Percentiles rank a stretch among this genome's conserved stretches.
Conservation (phyloP, 2,329 filamentous ascomycete species). For the Clonostachys sp. region DNA sequence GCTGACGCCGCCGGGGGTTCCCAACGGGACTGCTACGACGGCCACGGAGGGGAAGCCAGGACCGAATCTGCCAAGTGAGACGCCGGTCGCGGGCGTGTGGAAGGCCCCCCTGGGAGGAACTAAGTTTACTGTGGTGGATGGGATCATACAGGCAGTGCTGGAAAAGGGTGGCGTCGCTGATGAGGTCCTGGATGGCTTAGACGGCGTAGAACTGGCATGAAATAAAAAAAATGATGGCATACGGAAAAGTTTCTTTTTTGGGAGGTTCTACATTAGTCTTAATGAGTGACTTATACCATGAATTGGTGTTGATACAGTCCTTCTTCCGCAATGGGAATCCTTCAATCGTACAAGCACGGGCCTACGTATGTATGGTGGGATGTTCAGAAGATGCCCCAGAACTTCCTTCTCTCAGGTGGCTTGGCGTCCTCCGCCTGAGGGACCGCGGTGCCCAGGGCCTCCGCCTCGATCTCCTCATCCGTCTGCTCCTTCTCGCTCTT, state of each 20-base stretch:
- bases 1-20: slow-evolving; percentile 66
- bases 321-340: no score
- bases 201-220: slow-evolving; percentile 66
- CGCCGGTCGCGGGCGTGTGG: slow-evolving; percentile 72
- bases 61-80: slow-evolving; percentile 36
- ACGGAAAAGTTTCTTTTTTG: no score
- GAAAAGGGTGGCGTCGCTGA: slow-evolving; percentile 76
- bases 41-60: slow-evolving; percentile 29
- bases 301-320: no score
- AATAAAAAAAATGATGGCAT: not conserved
- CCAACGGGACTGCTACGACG: slow-evolving; percentile 57
- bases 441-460: slow-evolving; percentile 27
- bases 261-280: no score
- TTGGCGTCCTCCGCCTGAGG: slow-evolving; percentile 17
- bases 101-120: slow-evolving; percentile 79
- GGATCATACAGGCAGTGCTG: slow-evolving; percentile 73
- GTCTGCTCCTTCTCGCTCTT: slow-evolving; percentile 24
- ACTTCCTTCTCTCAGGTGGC: slow-evolving; percentile 48
- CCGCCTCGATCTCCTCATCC: slow-evolving; percentile 26
- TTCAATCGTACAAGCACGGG: not conserved
- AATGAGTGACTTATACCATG: no score
- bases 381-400: slow-evolving; percentile 73
- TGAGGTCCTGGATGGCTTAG: slow-evolving; percentile 79
- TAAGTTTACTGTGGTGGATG: slow-evolving; percentile 66
- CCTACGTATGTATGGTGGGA: slow-evolving; percentile 4